These are phyloP conservation scores for Acidomyces sp. DNA, from an alignment of 495 filamentous ascomycete genomes.

Conservation along the genomic window DNA sequence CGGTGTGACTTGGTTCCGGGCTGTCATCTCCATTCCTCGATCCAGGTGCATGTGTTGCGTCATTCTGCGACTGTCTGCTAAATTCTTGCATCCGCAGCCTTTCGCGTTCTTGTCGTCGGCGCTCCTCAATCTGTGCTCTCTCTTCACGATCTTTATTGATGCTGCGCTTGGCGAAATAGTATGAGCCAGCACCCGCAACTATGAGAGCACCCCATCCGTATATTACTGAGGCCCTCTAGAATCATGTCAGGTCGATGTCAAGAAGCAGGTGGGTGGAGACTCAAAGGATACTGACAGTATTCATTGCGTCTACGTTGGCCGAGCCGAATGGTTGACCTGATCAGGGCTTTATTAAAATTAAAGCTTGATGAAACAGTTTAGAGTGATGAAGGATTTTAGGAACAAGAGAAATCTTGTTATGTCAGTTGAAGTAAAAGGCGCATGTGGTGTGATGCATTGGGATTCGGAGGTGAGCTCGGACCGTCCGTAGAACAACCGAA, in stretches of 20 bases:
- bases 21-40: constrained; percentile 40
- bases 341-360: too few species aligned
- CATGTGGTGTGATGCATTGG: not conserved
- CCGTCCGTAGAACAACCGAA: too few species aligned
- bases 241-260: too few species aligned
- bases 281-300: too few species aligned
- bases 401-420: too few species aligned
- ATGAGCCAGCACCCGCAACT: constrained; percentile 76
- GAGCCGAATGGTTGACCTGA: too few species aligned
- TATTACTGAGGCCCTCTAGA: too few species aligned
- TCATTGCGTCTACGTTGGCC: too few species aligned
- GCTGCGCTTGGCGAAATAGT: constrained; percentile 88
- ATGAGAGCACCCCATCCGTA: constrained; percentile 76
- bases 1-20: constrained; percentile 64
- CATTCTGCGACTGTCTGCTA: constrained; percentile 4
- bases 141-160: constrained; percentile 77
- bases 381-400: too few species aligned
- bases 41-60: not conserved
- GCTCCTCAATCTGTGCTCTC: constrained; percentile 49
- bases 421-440: not conserved
- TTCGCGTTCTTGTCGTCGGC: constrained; percentile 15
- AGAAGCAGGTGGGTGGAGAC: too few species aligned
- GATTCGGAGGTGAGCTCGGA: not conserved
- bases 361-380: too few species aligned
- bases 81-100: constrained; percentile 9